Evolutionary conservation across 2,329 filamentous ascomycete species (phyloP), one percentile per base, ranked within the genome.

Genomic region (Neodidymelliopsis sp.): DNA sequence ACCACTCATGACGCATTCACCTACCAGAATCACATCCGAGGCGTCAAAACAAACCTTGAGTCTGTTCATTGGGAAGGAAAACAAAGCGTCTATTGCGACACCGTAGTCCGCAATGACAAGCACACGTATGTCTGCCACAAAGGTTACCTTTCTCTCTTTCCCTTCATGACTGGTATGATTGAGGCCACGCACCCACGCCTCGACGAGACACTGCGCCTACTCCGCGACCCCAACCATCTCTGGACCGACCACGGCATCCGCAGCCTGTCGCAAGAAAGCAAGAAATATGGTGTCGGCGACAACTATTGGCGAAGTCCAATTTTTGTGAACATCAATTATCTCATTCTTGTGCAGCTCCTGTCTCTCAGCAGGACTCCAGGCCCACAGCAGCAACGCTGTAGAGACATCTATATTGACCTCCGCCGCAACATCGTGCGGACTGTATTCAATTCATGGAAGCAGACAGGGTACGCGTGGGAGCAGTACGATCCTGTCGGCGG

Each of bases 391-490:
- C 81, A 84, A 60, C 76, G 84, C 59, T 90, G 91, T 9, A 77
- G 77, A 13, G 80, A 84, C 35, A 80, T 96, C 49, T 97, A 96
- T 75, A 84, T 78, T 19, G 78, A 83, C 25, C 82, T 97, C 31
- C 85, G 93, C 37, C 82, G 81, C 69, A 97, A 96, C 67, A 77
- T 97, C 11, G 88, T 97, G 22, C 82, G 91, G 44, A 96, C 91
- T 1, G 88, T 97, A 12, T 96, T 87, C 77, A 82, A 85, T 42
- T 86, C 86, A 67, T 97, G 91, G 91, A 78, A 86, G 67, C 83
- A 89, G 68, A 97, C 93, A 0, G 91, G 92, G n/a, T 97, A 96
- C 69, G 91, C 91, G 0, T 97, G 92, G 92, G 92, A 97, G 75
- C 92, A 97, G 76, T 97, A 96, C 74, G 89, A 95, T 72, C 90